Conservation (phyloP, 176 grass and related monocot genomes). For the Poa annua region DNA sequence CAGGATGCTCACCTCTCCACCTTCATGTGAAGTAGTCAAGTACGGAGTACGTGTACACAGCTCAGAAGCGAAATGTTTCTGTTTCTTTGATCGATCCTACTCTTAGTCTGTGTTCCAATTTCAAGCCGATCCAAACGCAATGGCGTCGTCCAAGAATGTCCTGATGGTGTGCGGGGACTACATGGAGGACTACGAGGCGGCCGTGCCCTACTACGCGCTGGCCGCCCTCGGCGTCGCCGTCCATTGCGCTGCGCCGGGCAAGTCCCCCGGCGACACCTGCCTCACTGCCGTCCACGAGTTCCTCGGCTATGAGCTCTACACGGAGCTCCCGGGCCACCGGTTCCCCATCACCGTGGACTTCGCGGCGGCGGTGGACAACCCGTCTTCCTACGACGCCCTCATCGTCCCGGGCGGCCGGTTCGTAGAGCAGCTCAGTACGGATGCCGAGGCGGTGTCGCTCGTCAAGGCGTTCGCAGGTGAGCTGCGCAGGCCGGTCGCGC, state of each 20-base stretch:
- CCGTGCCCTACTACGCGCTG: conserved; percentile 49
- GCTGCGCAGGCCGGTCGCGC: conserved; percentile 22
- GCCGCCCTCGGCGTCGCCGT: conserved; percentile 42
- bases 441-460: neutral
- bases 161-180: conserved; percentile 51
- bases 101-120: neutral
- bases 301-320: conserved; percentile 48
- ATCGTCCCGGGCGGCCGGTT: conserved; percentile 41
- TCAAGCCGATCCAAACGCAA: neutral
- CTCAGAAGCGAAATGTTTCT: too few species aligned
- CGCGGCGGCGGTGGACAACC: conserved; percentile 11
- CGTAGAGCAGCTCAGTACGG: conserved; percentile 37
- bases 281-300: conserved; percentile 46
- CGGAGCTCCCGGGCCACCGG: conserved; percentile 45
- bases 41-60: too few species aligned
- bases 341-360: conserved; percentile 41
- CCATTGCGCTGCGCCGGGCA: conserved; percentile 42
- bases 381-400: conserved; percentile 45
- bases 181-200: conserved; percentile 60
- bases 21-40: too few species aligned
- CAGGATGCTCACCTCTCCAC: too few species aligned
- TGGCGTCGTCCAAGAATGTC: conserved; percentile 34
- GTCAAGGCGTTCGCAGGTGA: conserved; percentile 29
- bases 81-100: too few species aligned
- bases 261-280: conserved; percentile 38